Conservation (phyloP, 2,329 filamentous ascomycete species). For the Corinectria fuckeliana region DNA sequence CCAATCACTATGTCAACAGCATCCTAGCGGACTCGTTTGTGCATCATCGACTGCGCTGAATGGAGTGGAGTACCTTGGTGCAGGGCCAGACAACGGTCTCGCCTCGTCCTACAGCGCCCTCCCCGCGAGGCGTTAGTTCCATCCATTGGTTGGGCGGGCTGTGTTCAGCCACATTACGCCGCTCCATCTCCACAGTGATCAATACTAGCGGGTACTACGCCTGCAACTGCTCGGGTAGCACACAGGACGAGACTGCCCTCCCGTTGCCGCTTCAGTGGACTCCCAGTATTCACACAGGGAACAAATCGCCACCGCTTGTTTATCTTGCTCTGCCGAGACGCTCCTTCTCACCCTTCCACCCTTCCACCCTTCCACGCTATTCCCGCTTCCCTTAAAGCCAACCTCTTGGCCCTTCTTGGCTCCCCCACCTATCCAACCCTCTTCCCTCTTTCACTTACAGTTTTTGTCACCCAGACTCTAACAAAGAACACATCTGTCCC, state of each 20-base stretch:
- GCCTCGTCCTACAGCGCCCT: neutral
- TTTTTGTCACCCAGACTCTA: neutral
- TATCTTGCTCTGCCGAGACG: neutral
- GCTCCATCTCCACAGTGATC: constrained; percentile 1
- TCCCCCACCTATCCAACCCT: neutral
- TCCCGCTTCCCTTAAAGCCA: constrained; percentile 11
- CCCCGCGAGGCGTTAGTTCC: no score
- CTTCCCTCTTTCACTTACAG: neutral
- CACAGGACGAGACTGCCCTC: neutral
- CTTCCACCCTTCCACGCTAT: neutral
- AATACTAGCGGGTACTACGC: no score
- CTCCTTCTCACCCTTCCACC: no score
- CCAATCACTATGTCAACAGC: neutral
- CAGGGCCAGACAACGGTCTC: neutral
- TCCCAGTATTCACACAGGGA: neutral
- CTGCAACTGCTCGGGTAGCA: neutral
- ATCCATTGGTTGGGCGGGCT: neutral
- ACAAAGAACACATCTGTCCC: neutral
- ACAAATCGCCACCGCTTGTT: constrained; percentile 11
- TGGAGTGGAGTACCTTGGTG: neutral
- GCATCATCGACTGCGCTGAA: neutral
- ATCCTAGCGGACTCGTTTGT: neutral
- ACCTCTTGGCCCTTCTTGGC: neutral
- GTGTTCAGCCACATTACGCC: constrained; percentile 16
- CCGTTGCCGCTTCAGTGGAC: no score